These are phyloP conservation scores for Cerrena zonata DNA, from an alignment of 1,284 basidiomycete species.

Conservation along the genomic window DNA sequence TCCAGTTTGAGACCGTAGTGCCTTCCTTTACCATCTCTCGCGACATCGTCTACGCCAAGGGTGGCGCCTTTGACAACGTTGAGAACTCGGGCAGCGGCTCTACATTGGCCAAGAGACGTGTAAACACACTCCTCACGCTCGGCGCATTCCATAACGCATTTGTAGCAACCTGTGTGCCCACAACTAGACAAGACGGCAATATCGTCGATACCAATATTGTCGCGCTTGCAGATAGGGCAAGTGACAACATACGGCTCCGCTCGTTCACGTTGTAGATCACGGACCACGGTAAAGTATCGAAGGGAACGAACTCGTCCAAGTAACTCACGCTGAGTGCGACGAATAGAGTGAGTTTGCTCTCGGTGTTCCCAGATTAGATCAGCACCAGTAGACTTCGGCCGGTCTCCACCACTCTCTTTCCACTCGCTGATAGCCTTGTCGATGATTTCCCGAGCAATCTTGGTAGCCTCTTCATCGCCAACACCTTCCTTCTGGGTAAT, in stretches of 20 bases:
- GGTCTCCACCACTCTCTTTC: conserved; percentile 53
- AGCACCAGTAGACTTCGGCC: conserved; percentile 47
- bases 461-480: conserved; percentile 71
- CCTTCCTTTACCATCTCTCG: conserved; percentile 64
- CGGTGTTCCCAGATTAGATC: conserved; percentile 77
- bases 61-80: conserved; percentile 81
- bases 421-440: conserved; percentile 33
- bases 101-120: conserved; percentile 60
- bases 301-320: conserved; percentile 83
- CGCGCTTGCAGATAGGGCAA: conserved; percentile 57
- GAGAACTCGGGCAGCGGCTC: conserved; percentile 63
- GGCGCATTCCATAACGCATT: conserved; percentile 68
- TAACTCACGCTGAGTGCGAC: conserved; percentile 79
- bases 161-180: conserved; percentile 78
- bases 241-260: conserved; percentile 50
- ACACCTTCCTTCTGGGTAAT: conserved; percentile 63
- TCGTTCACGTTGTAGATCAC: conserved; percentile 76
- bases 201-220: conserved; percentile 57
- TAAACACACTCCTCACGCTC: conserved; percentile 79
- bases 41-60: conserved; percentile 77
- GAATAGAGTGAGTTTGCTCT: conserved; percentile 81
- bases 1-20: conserved; percentile 89
- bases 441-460: conserved; percentile 51
- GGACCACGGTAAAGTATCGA: conserved; percentile 85
- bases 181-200: conserved; percentile 85